Base-by-base conservation (phyloP, 495 filamentous ascomycete species). In the Trichoderma gamsii region DNA sequence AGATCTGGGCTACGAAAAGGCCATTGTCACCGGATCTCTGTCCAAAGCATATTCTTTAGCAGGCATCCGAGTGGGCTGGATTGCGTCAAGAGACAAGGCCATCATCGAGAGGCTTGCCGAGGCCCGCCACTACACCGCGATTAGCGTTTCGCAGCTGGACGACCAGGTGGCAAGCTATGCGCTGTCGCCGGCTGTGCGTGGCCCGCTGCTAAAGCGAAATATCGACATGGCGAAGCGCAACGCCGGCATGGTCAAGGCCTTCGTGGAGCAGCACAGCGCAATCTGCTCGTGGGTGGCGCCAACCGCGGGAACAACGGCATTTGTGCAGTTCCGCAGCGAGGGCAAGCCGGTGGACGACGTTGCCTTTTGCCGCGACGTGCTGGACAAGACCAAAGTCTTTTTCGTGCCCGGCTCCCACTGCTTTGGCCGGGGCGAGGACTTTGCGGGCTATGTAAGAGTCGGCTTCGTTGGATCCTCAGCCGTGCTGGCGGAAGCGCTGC, bases 31-130 rank as follows among this genome's bases (percentile, higher is more conserved):
- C 0, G 89, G 92, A 32, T 95, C 90, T 2, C 84, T 94, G 76
- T 93, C 91, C 18, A 97, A 97, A 77, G 89, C 92, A 6, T 96
- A 91, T 78, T 88, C 92, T 41, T 77, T 96, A 9, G 93, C 92
- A 0, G 93, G 93, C 12, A 85, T 96, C 63, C 86, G 93, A 0
- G 77, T 92, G 4, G 92, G 93, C 43, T 97, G 93, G 92, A 81
- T 95, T 68, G 92, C 90, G 3, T 88, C 88, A 32, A 84, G 89
- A 2, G 83, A 87, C 76, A 70, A 73, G 7, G 77, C 79, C 0
- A 79, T 96, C 65, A 83, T 95, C 61, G 85, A 90, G 66, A 78
- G 83, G n/a, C 82, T 88, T 56, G 87, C 89, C 5, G 71, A 78
- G 7, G 87, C 89, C 1, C 82, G 93, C 25, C 87, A 96, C 75